phyloP scores from a whole-genome alignment of 345 rosid genomes.

The Aquilaria yunnanensis region DNA sequence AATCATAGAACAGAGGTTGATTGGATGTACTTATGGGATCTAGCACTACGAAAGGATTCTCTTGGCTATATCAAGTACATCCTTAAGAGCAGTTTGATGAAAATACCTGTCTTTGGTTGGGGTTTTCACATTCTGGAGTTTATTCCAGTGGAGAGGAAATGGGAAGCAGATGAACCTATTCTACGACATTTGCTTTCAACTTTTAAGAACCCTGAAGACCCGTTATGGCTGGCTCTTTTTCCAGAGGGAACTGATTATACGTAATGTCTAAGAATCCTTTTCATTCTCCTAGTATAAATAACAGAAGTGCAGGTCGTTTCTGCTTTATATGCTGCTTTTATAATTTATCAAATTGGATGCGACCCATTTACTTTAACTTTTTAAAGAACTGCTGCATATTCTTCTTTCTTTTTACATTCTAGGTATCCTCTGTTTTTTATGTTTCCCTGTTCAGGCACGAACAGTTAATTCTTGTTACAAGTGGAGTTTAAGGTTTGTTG shows the following conservation, averaged over 20 bases:
- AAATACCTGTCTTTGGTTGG: conserved; percentile 74
- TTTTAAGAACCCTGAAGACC: conserved; percentile 60
- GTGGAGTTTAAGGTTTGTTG: too few species aligned
- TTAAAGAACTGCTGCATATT: too few species aligned
- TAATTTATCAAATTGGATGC: neutral
- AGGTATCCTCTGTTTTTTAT: neutral
- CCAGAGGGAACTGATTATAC: conserved; percentile 93
- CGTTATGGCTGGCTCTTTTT: conserved; percentile 85
- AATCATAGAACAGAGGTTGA: conserved; percentile 93
- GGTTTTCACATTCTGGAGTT: conserved; percentile 83
- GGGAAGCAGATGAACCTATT: conserved; percentile 66
- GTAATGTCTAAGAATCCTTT: conserved; percentile 31
- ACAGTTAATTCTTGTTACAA: neutral
- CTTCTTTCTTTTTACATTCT: neutral
- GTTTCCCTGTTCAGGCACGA: neutral
- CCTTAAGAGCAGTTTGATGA: conserved; percentile 84
- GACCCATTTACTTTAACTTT: too few species aligned
- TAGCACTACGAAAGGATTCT: conserved; percentile 69
- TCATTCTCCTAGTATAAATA: conserved; percentile 8
- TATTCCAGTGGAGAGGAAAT: conserved; percentile 82
- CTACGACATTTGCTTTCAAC: conserved; percentile 52
- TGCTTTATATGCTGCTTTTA: neutral
- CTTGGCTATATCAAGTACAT: conserved; percentile 72
- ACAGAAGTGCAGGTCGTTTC: neutral
- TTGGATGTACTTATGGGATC: conserved; percentile 92